These are phyloP conservation scores for Fonsecaea monophora DNA, from an alignment of 2,329 filamentous ascomycete species.

Conservation along the genomic window DNA sequence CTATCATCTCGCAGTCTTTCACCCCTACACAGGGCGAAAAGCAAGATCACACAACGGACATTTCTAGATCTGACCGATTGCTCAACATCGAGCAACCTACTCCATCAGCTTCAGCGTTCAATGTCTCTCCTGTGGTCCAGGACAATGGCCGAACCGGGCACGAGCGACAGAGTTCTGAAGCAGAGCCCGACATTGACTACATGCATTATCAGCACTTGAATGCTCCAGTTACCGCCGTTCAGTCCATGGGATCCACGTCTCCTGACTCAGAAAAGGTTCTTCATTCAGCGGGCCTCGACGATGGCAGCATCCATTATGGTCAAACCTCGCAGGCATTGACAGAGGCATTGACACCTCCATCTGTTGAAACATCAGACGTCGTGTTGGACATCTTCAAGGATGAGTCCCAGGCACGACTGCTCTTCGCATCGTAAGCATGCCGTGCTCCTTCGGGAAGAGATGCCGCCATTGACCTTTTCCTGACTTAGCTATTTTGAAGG, in stretches of 20 bases:
- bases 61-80: too few relatives aligned
- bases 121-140: too few relatives aligned
- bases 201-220: conserved; percentile 1
- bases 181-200: neutral
- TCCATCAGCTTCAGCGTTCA: too few relatives aligned
- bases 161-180: neutral
- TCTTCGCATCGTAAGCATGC: neutral
- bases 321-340: neutral
- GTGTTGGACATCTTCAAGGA: neutral
- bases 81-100: too few relatives aligned
- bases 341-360: neutral
- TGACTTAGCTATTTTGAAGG: conserved; percentile 6
- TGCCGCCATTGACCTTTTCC: neutral
- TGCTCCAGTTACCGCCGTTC: conserved; percentile 11
- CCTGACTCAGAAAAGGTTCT: neutral
- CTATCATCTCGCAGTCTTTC: too few relatives aligned
- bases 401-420: conserved; percentile 1
- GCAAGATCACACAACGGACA: too few relatives aligned
- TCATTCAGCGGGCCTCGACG: neutral
- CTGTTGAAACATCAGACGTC: conserved; percentile 2
- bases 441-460: too few relatives aligned
- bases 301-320: neutral
- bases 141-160: neutral
- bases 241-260: conserved; percentile 1
- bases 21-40: too few relatives aligned